Base-by-base conservation (phyloP, 1,284 basidiomycete species). In the Singerocomus inundabilis region DNA sequence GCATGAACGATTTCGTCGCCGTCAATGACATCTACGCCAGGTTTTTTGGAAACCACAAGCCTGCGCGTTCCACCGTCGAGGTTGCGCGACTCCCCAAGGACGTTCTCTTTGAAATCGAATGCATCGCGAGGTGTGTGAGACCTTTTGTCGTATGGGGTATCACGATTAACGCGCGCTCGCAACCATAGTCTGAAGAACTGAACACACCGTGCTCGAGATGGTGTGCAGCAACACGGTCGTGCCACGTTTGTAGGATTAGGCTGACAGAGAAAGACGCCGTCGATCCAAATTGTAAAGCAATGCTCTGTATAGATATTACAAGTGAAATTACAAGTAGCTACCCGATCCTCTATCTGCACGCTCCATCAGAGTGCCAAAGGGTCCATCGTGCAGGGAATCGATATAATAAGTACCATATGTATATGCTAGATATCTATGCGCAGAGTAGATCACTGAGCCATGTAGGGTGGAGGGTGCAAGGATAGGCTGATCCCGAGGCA, bases 101-200 rank as follows among this genome's bases (percentile, higher is more conserved):
- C 59, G 90, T 87, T 12, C 76, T 95, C 32, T 88, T 98, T 47
- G 96, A 99, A 77, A 82, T 98, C 56, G 95, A 98, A 74, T 86
- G 84, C 61, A 89, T 96, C 66, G 91, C 86, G 13, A 82, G 79
- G 81, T 81, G 54, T 49, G 76, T 66, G 12, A 7, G 8, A 18
- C 10, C 9, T 7, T 12, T 46, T 0, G 16, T 33, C 31, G 21
- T 21, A 13, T 31, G 13, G 16, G 6, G 25, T 34, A 38, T 33
- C 24, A 1, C 44, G n/a, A 32, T 26, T 7, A 35, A 57, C 24
- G 3, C 8, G 16, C n/a, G 6, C 12, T 33, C 26, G 15, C 18
- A 3, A 21, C 21, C 21, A 2, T 34, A 63, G 62, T 33, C 43
- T 64, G 30, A 67, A 58, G 49, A 46, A 63, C 16, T 63, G 39